Base-by-base conservation (phyloP, 2,329 filamentous ascomycete species). In the Talaromyces rugulosus region DNA sequence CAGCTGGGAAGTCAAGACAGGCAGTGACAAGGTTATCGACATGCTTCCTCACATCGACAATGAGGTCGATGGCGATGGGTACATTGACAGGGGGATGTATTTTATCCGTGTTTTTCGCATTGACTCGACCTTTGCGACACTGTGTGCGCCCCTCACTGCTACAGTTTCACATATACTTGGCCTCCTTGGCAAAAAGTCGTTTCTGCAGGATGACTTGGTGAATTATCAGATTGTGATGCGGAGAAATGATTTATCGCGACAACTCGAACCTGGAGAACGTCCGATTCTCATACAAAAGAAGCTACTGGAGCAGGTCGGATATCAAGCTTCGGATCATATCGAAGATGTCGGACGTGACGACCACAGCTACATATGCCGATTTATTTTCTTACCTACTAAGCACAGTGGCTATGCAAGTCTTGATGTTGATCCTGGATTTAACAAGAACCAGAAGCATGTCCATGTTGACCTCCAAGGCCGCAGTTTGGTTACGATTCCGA, bases 151-250 rank as follows among this genome's bases (percentile, higher is more conserved):
- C 2, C 80, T 98, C 58, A 91, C 93, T 70, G 89, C 94, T 3
- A 93, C 89, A 0, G 94, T 96, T 18, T 83, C 86, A 18, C 94
- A 99, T 62, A 88, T 98, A 52, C 88, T 98, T 66, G 84, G 87
- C n/a, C 91, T 95, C 73, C 85, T 99, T 66, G 89, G 94, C 62
- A 96, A 95, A 79, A 98, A 98, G 79, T 96, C 94, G 2, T 95
- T 95, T 68, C 83, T 96, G 40, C 90, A 92, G 62, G 94, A 97
- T 68, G 90, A 92, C 65, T 79, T 96, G 62, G 91, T 95, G 69
- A 96, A 96, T 68, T 99, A 96, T 74, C 91, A 97, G 73, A 96
- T 99, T 63, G 89, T 98, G 47, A 86, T 99, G 81, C 91, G 90
- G 69, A 97, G 96, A 77, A 93, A 97, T 73, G 92, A 96, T 68